Evolutionary conservation across 805 yeast species (phyloP).

Genomic region (Saccharomycopsis sp.): DNA sequence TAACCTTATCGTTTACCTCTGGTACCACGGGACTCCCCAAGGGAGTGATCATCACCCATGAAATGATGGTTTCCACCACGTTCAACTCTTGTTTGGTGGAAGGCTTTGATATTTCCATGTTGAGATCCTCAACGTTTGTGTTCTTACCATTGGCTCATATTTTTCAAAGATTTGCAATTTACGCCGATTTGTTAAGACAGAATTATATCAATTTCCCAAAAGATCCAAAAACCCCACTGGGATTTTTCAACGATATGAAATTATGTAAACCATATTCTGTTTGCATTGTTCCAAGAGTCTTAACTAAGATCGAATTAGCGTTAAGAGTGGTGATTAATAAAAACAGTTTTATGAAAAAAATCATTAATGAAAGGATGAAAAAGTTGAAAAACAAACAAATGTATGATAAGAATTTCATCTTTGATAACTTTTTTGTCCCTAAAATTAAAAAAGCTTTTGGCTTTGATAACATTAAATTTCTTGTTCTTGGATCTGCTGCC

Average conservation of each 20-base stretch:
- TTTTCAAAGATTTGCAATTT: slow-evolving; percentile 34
- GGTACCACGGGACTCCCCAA: slow-evolving; percentile 73
- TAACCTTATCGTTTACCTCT: slow-evolving; percentile 63
- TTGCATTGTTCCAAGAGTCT: slow-evolving; percentile 57
- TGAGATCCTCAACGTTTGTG: slow-evolving; percentile 23
- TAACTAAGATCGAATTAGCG: slow-evolving; percentile 52
- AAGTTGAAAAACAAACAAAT: slow-evolving; percentile 27
- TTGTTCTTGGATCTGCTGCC: slow-evolving; percentile 61
- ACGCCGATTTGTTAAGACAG: slow-evolving; percentile 28
- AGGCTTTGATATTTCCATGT: not conserved
- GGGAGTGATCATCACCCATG: slow-evolving; percentile 49
- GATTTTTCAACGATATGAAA: slow-evolving; percentile 48
- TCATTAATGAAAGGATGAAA: slow-evolving; percentile 30
- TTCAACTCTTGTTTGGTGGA: slow-evolving; percentile 20
- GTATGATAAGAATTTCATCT: slow-evolving; percentile 27
- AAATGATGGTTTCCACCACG: slow-evolving; percentile 33
- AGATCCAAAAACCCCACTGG: slow-evolving; percentile 35
- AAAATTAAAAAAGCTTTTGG: slow-evolving; percentile 41
- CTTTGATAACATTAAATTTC: slow-evolving; percentile 30
- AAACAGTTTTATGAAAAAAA: slow-evolving; percentile 31
- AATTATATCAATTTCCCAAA: slow-evolving; percentile 32
- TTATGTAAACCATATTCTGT: slow-evolving; percentile 42
- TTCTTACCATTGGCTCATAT: slow-evolving; percentile 47
- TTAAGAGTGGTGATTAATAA: slow-evolving; percentile 37
- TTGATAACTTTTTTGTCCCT: slow-evolving; percentile 29